These are phyloP conservation scores for Peterozyma xylosa DNA, from an alignment of 805 yeast species.

Conservation along the genomic window DNA sequence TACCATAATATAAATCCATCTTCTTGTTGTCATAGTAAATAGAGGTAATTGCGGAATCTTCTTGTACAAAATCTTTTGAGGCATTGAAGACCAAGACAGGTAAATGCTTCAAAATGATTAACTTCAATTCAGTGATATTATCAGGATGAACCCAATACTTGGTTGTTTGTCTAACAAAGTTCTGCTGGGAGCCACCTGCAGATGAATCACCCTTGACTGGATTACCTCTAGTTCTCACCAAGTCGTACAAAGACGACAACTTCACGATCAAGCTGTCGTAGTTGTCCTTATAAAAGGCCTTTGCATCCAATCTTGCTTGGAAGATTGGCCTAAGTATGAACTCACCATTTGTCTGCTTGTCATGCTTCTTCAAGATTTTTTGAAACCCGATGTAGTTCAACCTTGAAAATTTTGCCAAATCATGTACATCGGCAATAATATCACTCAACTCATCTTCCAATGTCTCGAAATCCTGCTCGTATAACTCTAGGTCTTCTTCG, in stretches of 20 bases:
- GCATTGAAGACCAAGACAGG: slow-evolving; percentile 97
- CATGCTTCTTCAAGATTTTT: slow-evolving; percentile 94
- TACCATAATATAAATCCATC: slow-evolving; percentile 88
- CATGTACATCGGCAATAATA: slow-evolving; percentile 80
- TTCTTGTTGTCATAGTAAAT: slow-evolving; percentile 89
- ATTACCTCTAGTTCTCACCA: slow-evolving; percentile 92
- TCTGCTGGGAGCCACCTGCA: slow-evolving; percentile 98
- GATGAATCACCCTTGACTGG: slow-evolving; percentile 81
- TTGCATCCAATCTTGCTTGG: slow-evolving; percentile 85
- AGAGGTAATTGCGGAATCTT: slow-evolving; percentile 94
- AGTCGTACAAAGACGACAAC: slow-evolving; percentile 80
- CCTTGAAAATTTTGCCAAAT: slow-evolving; percentile 87
- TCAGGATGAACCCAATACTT: slow-evolving; percentile 99
- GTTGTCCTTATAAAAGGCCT: slow-evolving; percentile 94
- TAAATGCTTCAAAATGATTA: slow-evolving; percentile 85
- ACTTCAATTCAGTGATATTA: slow-evolving; percentile 91
- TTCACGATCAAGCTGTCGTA: slow-evolving; percentile 86
- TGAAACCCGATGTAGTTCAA: slow-evolving; percentile 96
- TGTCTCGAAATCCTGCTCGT: slow-evolving; percentile 63
- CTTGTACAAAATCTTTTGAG: slow-evolving; percentile 89
- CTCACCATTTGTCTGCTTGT: slow-evolving; percentile 64
- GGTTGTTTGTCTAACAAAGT: slow-evolving; percentile 96
- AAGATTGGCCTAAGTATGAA: slow-evolving; percentile 77
- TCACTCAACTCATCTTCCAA: slow-evolving; percentile 74
- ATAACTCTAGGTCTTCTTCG: slow-evolving; percentile 24